Evolutionary conservation across 2,329 filamentous ascomycete species (phyloP), one percentile per base, ranked within the genome.

Genomic region (Pseudogymnoascus sp.): DNA sequence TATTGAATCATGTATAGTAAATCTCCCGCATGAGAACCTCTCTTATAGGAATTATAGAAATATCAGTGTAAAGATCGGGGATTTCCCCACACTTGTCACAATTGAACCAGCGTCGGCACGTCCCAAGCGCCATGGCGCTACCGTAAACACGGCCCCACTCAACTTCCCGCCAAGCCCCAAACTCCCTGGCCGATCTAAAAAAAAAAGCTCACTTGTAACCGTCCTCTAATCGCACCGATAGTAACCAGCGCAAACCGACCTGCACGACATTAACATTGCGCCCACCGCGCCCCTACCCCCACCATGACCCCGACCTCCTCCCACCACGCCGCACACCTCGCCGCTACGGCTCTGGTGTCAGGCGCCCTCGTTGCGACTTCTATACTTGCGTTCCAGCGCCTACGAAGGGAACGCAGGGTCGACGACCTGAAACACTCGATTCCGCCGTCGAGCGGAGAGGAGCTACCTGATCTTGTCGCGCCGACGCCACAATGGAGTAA

Each of bases 271-370:
- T 33, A 26, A 56, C 50, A 33, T 33, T 56, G 50, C 10, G 50
- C 50, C 28, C 50, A 33, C 50, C 16, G 50, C 50, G 28, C 28
- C 28, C 50, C 50, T 33, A 28, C 10, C 26, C n/a, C 28, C 8
- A 56, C 50, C 28, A 56, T 56, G 50, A 33, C 50, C 28, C 28
- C 26, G 11, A 33, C 33, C 11, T 60, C 59, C 19, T 38, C 33
- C 6, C 59, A 61, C 22, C 28, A 60, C 11, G 19, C 31, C 8
- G 70, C 68, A 6, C 90, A 92, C 73, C 78, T 95, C 37, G 82
- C 86, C 16, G 84, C 87, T 2, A 91, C 90, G 0, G 90, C 90
- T 2, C 78, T 90, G 22, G 76, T 84, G 12, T 88, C 85, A 0
- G 86, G 85, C 16, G 82, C 81, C 7, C 78, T 85, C 0, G 85